Conservation (phyloP, 495 filamentous ascomycete genomes). For the Penicillium coffeae region DNA sequence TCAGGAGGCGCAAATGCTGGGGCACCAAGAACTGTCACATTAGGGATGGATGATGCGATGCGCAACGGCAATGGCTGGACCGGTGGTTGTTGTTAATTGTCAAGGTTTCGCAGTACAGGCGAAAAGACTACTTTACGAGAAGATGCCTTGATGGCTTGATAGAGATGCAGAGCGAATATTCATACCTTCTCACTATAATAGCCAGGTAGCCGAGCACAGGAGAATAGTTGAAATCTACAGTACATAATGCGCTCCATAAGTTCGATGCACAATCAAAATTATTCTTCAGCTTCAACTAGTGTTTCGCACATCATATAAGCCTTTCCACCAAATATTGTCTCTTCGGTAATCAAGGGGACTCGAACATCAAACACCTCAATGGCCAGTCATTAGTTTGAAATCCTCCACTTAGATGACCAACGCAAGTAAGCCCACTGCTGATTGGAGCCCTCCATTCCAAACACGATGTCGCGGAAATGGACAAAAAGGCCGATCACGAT, state of each 20-base stretch:
- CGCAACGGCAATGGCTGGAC: conserved; percentile 42
- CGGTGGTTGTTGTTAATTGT: conserved; percentile 51
- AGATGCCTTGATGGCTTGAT: too few species aligned
- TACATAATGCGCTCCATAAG: neutral
- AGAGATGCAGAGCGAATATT: too few species aligned
- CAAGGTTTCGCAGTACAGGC: too few species aligned
- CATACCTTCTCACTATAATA: neutral
- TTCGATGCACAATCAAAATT: neutral
- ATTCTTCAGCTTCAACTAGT: neutral
- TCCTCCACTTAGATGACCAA: conserved; percentile 69
- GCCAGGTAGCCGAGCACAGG: neutral
- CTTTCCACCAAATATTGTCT: too few species aligned
- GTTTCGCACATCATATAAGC: too few species aligned
- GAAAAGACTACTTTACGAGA: neutral
- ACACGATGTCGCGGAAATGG: conserved; percentile 91
- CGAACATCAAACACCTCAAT: too few species aligned
- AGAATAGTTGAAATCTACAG: neutral
- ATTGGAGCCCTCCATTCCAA: conserved; percentile 86
- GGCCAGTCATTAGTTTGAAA: conserved; percentile 42
- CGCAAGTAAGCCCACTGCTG: conserved; percentile 86
- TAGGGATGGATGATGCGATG: conserved; percentile 55
- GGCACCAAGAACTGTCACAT: conserved; percentile 49
- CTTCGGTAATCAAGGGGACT: too few species aligned
- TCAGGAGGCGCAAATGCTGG: conserved; percentile 40
- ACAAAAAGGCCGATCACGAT: conserved; percentile 74